Base-by-base conservation (phyloP, 352 stramenopile genomes). In the Peronosclerospora sorghi region DNA sequence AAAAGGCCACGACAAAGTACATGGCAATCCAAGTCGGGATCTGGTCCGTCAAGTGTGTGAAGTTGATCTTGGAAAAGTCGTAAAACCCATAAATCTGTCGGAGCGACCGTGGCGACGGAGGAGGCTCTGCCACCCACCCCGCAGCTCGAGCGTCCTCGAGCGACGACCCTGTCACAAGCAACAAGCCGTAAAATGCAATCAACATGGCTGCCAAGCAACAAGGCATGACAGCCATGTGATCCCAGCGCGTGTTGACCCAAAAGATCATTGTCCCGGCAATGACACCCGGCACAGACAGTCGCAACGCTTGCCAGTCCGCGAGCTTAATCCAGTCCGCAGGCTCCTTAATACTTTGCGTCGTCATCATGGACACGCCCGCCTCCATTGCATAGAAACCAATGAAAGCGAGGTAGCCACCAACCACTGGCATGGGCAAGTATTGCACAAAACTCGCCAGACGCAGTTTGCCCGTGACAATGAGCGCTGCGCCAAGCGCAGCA, bases 1-100 rank as follows among this genome's bases (percentile, higher is more conserved):
- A 97, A 42, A 99, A 97, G 5, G 94, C 95, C 5, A 99, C 96
- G 2, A 99, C 95, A 51, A 97, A 96, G 58, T 97, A 97, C 95
- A 99, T 98, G 12, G 87, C 86, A 45, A 98, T 56, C 60, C 95
- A 90, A 32, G 86, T 97, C 5, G 94, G 75, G 18, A 96, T 65
- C 46, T 88, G 79, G 13, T 66, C 58, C 19, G 64, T 58, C 38
- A 88, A 41, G 48, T 73, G 81, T 20, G 62, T 62, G 20, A 78
- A 66, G 29, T 84, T 69, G 37, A 82, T 70, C 14, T 65, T 55
- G 28, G 60, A 62, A 21, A 83, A 83, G 46, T 88, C 57, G 56
- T 86, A 92, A 41, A 86, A 83, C 8, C 58, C 53, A 62, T 92
- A 92, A 40, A 89, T 86, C 26, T 89, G 73, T 15, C 62, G 53